phyloP scores from a whole-genome alignment of 23 red algal species.

The Chondrus crispus region DNA sequence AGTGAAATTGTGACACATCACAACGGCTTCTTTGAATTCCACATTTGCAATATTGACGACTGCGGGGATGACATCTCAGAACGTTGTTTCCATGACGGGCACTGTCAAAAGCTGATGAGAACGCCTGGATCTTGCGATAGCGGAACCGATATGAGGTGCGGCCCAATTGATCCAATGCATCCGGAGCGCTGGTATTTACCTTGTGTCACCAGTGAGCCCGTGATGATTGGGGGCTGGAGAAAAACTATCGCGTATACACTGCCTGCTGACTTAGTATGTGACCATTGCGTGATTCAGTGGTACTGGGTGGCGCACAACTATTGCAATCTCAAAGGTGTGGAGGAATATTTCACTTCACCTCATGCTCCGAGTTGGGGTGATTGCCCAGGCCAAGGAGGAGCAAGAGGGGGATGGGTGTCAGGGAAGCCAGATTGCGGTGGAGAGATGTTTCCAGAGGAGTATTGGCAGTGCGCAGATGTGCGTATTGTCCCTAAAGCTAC shows the following conservation, averaged over 20 bases:
- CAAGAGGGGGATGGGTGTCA: not conserved
- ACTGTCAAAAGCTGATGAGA: constrained; percentile 28
- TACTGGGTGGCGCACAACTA: constrained; percentile 66
- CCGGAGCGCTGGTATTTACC: constrained; percentile 51
- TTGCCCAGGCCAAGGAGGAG: constrained; percentile 29
- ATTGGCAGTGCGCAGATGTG: constrained; percentile 61
- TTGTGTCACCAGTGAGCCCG: constrained; percentile 1
- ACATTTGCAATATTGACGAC: constrained; percentile 54
- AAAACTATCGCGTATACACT: constrained; percentile 28
- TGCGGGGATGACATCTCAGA: constrained; percentile 54
- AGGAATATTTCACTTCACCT: constrained; percentile 36
- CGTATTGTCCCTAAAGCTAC: constrained; percentile 4
- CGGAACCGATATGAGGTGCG: not conserved
- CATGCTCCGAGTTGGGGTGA: constrained; percentile 42
- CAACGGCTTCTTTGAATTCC: constrained; percentile 67
- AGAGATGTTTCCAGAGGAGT: constrained; percentile 47
- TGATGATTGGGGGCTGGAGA: constrained; percentile 16
- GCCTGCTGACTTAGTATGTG: constrained; percentile 14
- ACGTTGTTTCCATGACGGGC: constrained; percentile 31
- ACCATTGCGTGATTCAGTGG: constrained; percentile 55
- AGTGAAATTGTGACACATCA: constrained; percentile 65
- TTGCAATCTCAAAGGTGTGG: constrained; percentile 44
- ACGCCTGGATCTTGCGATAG: constrained; percentile 28
- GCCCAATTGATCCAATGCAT: constrained; percentile 47
- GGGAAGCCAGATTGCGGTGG: constrained; percentile 38